Evolutionary conservation across 139 green algal species (phyloP), one percentile per base, ranked within the genome.

Genomic region (Chlamydomonas eustigma): DNA sequence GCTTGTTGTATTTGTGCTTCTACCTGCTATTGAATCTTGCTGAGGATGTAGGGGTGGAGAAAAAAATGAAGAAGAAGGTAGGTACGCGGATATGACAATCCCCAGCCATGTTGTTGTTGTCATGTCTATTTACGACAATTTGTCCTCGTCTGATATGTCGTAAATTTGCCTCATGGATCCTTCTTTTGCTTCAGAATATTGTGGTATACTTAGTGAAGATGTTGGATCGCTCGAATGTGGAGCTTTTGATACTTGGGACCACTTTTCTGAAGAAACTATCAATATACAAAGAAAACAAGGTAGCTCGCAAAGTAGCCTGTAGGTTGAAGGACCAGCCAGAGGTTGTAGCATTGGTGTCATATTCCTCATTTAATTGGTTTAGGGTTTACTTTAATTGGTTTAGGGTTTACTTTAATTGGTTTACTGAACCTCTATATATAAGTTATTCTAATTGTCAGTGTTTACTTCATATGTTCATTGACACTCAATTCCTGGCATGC

Each of bases 1-100:
- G 82, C 4, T 83, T 94, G 74, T 75, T 94, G 67, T 92, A 91
- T 81, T 72, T 92, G n/a, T 85, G 80, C 67, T 84, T 91, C 50
- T 91, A 91, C 51, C 84, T 93, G 82, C 87, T 97, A 83, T 87
- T 95, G 37, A 93, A 94, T 80, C 86, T 97, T 68, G 78, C 86
- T n/a, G 90, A 97, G 84, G 91, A 97, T 71, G 74, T 87, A 12
- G 78, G 39, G 30, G 82, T 97, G 31, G 90, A 96, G 84, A 80
- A 78, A 34, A 96, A 96, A 83, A 96, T 97, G 90, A 87, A 91
- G 71, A 94, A 95, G 50, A 95, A 93, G 85, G 88, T 91, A 51
- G 2, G 81, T 33, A 22, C 2, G 35, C 5, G 12, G 44, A 18
- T 18, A 58, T n/a, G n/a, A n/a, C n/a, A n/a, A n/a, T n/a, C n/a